A percentile compares a stretch with the other conserved stretches of the same genome.
Evolutionary conservation across 768 basidiomycete genomes (phyloP).

Genomic region (Boletus rubropictus): DNA sequence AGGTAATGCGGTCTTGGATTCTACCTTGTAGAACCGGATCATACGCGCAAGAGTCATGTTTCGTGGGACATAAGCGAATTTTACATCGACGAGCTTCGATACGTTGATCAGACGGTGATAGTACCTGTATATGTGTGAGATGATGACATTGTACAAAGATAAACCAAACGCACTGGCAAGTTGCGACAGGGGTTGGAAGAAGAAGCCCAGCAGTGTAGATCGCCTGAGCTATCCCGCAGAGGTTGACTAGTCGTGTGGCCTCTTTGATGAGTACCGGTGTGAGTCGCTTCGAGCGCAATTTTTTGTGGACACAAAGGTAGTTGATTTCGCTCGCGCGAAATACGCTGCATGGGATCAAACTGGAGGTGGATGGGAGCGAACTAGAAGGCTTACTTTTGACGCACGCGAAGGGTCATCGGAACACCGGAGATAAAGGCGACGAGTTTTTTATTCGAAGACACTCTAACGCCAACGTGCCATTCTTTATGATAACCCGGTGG

Average conservation of each 20-base stretch:
- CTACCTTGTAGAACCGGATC: slow-evolving; percentile 69
- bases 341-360: slow-evolving; percentile 37
- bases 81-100: slow-evolving; percentile 83
- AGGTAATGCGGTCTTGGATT: slow-evolving; percentile 42
- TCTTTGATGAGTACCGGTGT: slow-evolving; percentile 97
- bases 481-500: slow-evolving; percentile 90
- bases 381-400: slow-evolving; percentile 57
- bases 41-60: slow-evolving; percentile 89
- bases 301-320: slow-evolving; percentile 97
- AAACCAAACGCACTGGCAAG: slow-evolving; percentile 56
- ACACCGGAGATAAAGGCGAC: slow-evolving; percentile 97
- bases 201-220: slow-evolving; percentile 95
- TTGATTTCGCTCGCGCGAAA: slow-evolving; percentile 88
- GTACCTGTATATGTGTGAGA: slow-evolving; percentile 49
- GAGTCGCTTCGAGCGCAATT: slow-evolving; percentile 88
- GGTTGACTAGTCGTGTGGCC: slow-evolving; percentile 86
- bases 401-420: slow-evolving; percentile 79
- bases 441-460: slow-evolving; percentile 83
- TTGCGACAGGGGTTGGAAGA: slow-evolving; percentile 87
- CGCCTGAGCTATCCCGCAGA: slow-evolving; percentile 91
- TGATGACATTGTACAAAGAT: not conserved
- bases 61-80: slow-evolving; percentile 83
- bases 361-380: not conserved
- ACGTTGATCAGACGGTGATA: slow-evolving; percentile 90
- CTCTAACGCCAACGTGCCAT: slow-evolving; percentile 96